Evolutionary conservation across 805 yeast species (phyloP), one percentile per base, ranked within the genome.

Genomic region (Ogataea paraovalis): DNA sequence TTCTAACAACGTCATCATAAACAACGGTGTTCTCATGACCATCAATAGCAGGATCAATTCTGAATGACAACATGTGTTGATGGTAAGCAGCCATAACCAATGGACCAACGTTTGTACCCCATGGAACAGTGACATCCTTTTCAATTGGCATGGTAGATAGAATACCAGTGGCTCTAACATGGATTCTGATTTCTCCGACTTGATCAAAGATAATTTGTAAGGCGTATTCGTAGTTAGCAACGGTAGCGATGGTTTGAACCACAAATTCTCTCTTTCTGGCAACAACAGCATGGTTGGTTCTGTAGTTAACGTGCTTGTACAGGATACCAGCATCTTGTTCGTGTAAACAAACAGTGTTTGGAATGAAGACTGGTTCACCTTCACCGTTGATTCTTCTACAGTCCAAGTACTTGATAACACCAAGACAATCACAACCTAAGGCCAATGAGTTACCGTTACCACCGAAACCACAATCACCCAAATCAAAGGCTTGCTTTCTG

Each of bases 391-490:
- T 70, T 56, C 80, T 76, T 51, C 73, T 65, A 50, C 82, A 79
- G 61, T 85, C 88, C 60, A 85, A 64, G 72, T 86, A 86, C 65
- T 83, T 79, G 66, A 86, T 85, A 50, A 80, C 80, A 58, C 94
- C 94, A 42, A 85, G 73, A 75, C 94, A 86, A 71, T 85, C 91
- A 69, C 94, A 86, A 46, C 94, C 94, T 52, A 85, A 74, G 42
- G 69, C 73, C 60, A 86, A 74, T 43, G 78, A 75, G 70, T 86
- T 84, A 54, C 86, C 90, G 52, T 74, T 77, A 54, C 73, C 78
- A 67, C 94, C 94, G 53, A 85, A 85, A 19, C 95, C 94, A 71
- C 85, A 79, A 67, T 87, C 94, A 65, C 94, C 94, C 61, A 86
- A 74, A 67, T 86, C 94, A 57, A 86, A 86, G 30, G 94, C 94